These are phyloP conservation scores for Solanum dulcamara DNA, from an alignment of 257 asterid species.

Conservation along the genomic window DNA sequence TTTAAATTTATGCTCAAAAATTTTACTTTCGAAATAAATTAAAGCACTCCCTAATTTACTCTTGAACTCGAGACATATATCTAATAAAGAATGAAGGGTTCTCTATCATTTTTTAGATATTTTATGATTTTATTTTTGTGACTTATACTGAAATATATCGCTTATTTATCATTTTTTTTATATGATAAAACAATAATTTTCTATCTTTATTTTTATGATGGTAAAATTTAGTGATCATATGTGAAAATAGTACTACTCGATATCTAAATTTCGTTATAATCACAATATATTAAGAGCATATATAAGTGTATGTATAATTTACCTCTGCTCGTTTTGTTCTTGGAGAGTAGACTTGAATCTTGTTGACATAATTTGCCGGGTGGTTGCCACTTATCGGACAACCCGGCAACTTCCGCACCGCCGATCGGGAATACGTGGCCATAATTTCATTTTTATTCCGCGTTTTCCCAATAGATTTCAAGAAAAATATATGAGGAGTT, in stretches of 20 bases:
- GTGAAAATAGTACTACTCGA: not conserved
- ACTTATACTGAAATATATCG: not conserved
- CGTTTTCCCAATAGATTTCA: not conserved
- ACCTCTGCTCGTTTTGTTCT: conserved; percentile 22
- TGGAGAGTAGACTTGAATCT: conserved; percentile 15
- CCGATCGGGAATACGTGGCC: conserved; percentile 18
- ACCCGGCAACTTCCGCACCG: conserved; percentile 13
- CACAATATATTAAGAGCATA: too few relatives aligned
- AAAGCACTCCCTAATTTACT: too few relatives aligned
- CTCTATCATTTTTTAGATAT: rapidly evolving
- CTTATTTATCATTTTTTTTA: not conserved
- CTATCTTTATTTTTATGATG: not conserved
- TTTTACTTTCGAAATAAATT: too few relatives aligned
- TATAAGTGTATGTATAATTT: not conserved
- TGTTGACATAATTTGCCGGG: conserved; percentile 26
- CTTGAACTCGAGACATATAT: too few relatives aligned
- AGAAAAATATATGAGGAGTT: not conserved
- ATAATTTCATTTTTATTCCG: not conserved
- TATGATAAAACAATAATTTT: not conserved
- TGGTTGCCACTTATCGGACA: conserved; percentile 24
- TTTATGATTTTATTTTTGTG: too few relatives aligned
- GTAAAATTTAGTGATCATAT: not conserved
- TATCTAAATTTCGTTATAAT: not conserved
- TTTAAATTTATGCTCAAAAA: too few relatives aligned
- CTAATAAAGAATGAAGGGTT: too few relatives aligned